Evolutionary conservation across 164 flowering plant species (phyloP).

Genomic region (Berberis vulgaris): DNA sequence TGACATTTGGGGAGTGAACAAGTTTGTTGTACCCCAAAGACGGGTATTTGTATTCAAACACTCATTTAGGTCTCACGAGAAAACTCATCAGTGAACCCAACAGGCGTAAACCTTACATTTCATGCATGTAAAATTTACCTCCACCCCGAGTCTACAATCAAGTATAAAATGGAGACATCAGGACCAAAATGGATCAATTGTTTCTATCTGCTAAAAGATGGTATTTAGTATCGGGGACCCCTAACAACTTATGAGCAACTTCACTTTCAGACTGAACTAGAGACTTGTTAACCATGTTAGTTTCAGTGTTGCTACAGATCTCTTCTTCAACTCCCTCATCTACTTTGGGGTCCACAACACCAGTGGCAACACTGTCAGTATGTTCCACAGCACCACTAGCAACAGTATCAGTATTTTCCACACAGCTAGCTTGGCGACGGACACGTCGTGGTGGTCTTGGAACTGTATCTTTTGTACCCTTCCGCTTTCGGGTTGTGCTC

Average conservation of each 20-base stretch:
- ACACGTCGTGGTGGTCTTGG: conserved; percentile 29
- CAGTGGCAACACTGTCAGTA: too few species aligned
- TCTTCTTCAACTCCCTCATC: conserved; percentile 22
- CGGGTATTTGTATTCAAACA: too few species aligned
- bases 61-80: too few species aligned
- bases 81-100: too few species aligned
- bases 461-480: conserved; percentile 14
- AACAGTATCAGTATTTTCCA: conserved; percentile 13
- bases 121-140: too few species aligned
- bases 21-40: too few species aligned
- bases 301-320: conserved; percentile 12
- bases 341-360: too few species aligned
- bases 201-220: conserved; percentile 11
- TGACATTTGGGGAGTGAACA: too few species aligned
- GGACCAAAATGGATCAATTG: too few species aligned
- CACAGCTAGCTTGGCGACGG: conserved; percentile 12
- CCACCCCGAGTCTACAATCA: too few species aligned
- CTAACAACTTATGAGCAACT: conserved; percentile 14
- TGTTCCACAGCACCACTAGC: conserved; percentile 2
- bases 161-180: too few species aligned
- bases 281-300: conserved; percentile 10
- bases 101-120: too few species aligned
- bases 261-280: conserved; percentile 15
- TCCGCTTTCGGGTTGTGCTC: conserved; percentile 19
- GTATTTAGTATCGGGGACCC: conserved; percentile 11